A percentile compares a stretch with the other conserved stretches of the same genome.
These are phyloP conservation scores for Arbutus unedo DNA, from an alignment of 148 eudicot genomes.

Conservation along the genomic window DNA sequence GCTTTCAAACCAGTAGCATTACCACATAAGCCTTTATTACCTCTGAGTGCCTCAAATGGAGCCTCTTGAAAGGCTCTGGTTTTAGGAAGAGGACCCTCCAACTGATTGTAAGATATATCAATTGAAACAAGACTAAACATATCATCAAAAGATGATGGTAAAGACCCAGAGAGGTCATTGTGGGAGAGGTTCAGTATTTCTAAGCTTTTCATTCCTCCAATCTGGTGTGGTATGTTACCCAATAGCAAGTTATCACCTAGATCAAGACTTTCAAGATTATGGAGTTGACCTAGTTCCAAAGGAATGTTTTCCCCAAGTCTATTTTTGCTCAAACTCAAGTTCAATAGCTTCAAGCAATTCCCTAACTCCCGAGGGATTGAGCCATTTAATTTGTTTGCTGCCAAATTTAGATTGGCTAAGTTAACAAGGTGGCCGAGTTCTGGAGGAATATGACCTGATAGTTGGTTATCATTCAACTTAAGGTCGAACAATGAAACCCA, in stretches of 20 bases:
- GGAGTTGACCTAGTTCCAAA: background rate
- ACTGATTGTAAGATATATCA: background rate
- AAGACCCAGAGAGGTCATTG: background rate
- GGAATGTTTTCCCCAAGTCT: constrained; percentile 3
- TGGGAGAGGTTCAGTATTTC: constrained; percentile 12
- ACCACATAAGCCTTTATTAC: constrained; percentile 28
- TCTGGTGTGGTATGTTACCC: background rate
- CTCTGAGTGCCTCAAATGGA: constrained; percentile 5
- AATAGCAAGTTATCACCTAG: background rate
- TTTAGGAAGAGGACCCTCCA: background rate
- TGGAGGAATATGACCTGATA: constrained; percentile 34
- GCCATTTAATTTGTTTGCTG: constrained; percentile 35
- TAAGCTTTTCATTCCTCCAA: constrained; percentile 1
- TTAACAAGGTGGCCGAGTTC: constrained; percentile 31
- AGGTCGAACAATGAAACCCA: background rate
- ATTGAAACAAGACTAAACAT: background rate
- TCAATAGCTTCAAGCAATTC: constrained; percentile 12
- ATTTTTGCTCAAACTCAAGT: constrained; percentile 8
- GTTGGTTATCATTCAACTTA: constrained; percentile 26
- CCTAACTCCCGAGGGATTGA: constrained; percentile 35
- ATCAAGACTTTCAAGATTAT: constrained; percentile 7
- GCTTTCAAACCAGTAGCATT: constrained; percentile 14
- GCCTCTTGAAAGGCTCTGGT: constrained; percentile 16
- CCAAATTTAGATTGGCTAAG: constrained; percentile 32
- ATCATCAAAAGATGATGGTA: constrained; percentile 14